These are phyloP conservation scores for Narthecium ossifragum DNA, from an alignment of 106 monocot species.

Conservation along the genomic window DNA sequence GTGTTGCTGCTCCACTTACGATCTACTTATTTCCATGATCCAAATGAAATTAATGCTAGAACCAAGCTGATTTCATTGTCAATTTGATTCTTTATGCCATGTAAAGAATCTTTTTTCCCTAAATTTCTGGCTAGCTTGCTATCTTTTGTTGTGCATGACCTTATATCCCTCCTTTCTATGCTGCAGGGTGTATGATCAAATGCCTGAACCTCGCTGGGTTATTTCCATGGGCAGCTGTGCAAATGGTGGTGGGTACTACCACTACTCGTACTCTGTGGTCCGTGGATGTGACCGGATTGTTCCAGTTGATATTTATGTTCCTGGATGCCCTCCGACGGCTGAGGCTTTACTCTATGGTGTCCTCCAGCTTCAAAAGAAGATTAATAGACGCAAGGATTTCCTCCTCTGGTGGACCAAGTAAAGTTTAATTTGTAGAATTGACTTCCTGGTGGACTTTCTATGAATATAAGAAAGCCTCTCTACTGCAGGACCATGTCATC, in stretches of 20 bases:
- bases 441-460: too few relatives aligned
- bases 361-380: constrained; percentile 99
- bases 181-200: constrained; percentile 96
- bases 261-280: constrained; percentile 97
- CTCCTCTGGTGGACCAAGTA: constrained; percentile 96
- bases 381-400: constrained; percentile 89
- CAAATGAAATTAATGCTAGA: too few relatives aligned
- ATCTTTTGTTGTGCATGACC: too few relatives aligned
- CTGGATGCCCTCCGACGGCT: constrained; percentile 96
- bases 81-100: too few relatives aligned
- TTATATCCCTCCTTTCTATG: constrained; percentile 13
- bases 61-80: too few relatives aligned
- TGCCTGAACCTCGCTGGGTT: constrained; percentile 99
- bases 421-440: too few relatives aligned
- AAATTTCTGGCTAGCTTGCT: too few relatives aligned
- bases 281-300: constrained; percentile 98
- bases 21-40: too few relatives aligned
- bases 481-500: too few relatives aligned
- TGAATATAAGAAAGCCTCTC: too few relatives aligned
- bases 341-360: constrained; percentile 93
- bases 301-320: constrained; percentile 98
- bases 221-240: constrained; percentile 99
- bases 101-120: too few relatives aligned
- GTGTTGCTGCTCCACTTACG: too few relatives aligned
- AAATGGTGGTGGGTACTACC: constrained; percentile 97